These are phyloP conservation scores for Aspergillus ruber DNA, from an alignment of 2,329 filamentous ascomycete genomes.

Conservation along the genomic window DNA sequence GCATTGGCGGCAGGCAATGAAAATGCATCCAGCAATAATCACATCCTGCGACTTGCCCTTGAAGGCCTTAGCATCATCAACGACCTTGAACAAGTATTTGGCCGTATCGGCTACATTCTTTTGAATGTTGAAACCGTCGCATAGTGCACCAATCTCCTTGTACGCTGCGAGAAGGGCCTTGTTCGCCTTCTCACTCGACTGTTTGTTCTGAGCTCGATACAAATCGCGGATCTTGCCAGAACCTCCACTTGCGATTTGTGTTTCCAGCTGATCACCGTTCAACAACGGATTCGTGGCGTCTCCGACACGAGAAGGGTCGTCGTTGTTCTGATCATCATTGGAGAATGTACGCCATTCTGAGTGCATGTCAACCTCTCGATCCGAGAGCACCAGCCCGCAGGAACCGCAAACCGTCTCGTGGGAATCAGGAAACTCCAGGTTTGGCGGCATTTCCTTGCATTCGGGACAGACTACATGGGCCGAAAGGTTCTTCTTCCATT, in stretches of 20 bases:
- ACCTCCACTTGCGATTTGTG: conserved; percentile 77
- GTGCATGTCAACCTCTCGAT: conserved; percentile 88
- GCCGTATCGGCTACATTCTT: conserved; percentile 79
- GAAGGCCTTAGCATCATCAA: conserved; percentile 86
- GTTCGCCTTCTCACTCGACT: conserved; percentile 72
- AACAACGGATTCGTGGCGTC: conserved; percentile 85
- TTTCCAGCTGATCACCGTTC: conserved; percentile 83
- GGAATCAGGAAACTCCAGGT: conserved; percentile 87
- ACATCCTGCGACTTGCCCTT: conserved; percentile 93
- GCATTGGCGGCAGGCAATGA: conserved; percentile 91
- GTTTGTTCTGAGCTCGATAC: conserved; percentile 76
- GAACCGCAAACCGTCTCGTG: conserved; percentile 88
- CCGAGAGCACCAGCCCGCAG: conserved; percentile 84
- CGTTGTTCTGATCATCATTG: conserved; percentile 93
- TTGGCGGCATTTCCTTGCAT: conserved; percentile 86
- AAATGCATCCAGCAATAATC: conserved; percentile 92
- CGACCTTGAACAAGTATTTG: conserved; percentile 91
- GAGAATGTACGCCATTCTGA: conserved; percentile 99
- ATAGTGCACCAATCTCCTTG: conserved; percentile 81
- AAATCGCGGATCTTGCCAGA: conserved; percentile 66
- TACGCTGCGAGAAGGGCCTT: conserved; percentile 75
- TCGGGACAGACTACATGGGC: conserved; percentile 81
- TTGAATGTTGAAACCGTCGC: conserved; percentile 76
- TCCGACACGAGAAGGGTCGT: conserved; percentile 96
- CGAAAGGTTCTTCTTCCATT: conserved; percentile 79